Evolutionary conservation across 75 land plant species (phyloP), one percentile per base, ranked within the genome.

Genomic region (Picea glauca): DNA sequence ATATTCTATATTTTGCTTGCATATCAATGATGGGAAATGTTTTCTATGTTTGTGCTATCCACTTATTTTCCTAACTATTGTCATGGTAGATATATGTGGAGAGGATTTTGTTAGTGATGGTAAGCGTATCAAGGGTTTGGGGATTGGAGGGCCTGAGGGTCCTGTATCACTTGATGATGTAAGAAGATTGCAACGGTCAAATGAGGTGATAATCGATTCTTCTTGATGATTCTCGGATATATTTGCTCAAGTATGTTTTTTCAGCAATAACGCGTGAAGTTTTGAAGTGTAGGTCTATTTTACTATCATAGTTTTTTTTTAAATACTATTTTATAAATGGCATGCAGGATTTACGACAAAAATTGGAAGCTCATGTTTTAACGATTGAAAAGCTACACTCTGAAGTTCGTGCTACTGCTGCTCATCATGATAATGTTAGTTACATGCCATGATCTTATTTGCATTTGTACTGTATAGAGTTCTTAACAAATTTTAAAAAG

Each of bases 161-260:
- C 98, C 99, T 66, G 83, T 97, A 58, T 92, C 88, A 56, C 96
- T 97, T 73, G 95, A 92, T 88, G 99, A 97, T 91, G 94, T 97
- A 64, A 85, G 96, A 68, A 92, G 93, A 50, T 91, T 97, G 84
- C 98, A 97, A 72, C 83, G 92, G 13, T 92, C 95, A 77, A 97
- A 97, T 85, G 88, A 83, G 93, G 99, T 97, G 81, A 40, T 40
- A 40, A 40, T 3, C 4, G 43, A 4, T 40, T 40, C 43, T 40
- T 40, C 43, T 40, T 40, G 43, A 40, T 40, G 43, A 4, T 40
- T 40, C 43, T 40, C 43, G 43, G 4, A 40, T 40, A 40, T 40
- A 35, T 40, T 40, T 40, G 43, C 3, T 40, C 43, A 40, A 4
- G 3, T 40, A 4, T 40, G 43, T 40, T 40, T 40, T 40, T 40